Conservation (phyloP, 441 rosid species). For the Populus tomentosa region DNA sequence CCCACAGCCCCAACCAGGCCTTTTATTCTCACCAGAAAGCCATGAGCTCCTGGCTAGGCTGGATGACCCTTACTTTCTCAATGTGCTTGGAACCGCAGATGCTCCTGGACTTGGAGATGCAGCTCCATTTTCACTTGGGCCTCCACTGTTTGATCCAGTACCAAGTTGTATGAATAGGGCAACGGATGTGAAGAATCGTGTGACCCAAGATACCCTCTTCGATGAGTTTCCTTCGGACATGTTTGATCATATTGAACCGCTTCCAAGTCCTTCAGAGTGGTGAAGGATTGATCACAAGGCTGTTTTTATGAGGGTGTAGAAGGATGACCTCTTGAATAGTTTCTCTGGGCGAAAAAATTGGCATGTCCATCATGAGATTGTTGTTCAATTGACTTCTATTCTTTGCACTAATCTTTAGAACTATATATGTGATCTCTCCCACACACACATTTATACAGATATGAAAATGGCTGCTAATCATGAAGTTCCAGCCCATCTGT, state of each 20-base stretch:
- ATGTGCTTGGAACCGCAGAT: slow-evolving; percentile 38
- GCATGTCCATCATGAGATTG: not conserved
- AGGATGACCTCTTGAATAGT: slow-evolving; percentile 5
- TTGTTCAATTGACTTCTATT: not conserved
- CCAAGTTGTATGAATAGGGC: slow-evolving; percentile 22
- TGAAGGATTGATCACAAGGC: not conserved
- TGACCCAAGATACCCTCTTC: slow-evolving; percentile 44
- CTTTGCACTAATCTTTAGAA: not conserved
- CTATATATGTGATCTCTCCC: not conserved
- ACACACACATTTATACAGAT: not conserved
- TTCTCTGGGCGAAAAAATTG: not conserved
- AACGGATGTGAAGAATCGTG: slow-evolving; percentile 24
- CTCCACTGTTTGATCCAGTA: slow-evolving; percentile 42
- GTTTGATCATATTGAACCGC: slow-evolving; percentile 60
- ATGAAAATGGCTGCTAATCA: not conserved
- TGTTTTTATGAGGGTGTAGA: not conserved
- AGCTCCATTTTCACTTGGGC: slow-evolving; percentile 27
- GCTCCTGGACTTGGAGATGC: slow-evolving; percentile 10
- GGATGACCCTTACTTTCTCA: slow-evolving; percentile 52
- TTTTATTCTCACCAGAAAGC: slow-evolving; percentile 46
- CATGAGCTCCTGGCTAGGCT: slow-evolving; percentile 52
- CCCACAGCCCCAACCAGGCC: slow-evolving; percentile 30
- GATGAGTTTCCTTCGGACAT: slow-evolving; percentile 75
- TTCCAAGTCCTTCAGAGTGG: slow-evolving; percentile 44
- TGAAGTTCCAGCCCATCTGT: not conserved